These are phyloP conservation scores for Corylus americana DNA, from an alignment of 306 rosid genomes.

Conservation along the genomic window DNA sequence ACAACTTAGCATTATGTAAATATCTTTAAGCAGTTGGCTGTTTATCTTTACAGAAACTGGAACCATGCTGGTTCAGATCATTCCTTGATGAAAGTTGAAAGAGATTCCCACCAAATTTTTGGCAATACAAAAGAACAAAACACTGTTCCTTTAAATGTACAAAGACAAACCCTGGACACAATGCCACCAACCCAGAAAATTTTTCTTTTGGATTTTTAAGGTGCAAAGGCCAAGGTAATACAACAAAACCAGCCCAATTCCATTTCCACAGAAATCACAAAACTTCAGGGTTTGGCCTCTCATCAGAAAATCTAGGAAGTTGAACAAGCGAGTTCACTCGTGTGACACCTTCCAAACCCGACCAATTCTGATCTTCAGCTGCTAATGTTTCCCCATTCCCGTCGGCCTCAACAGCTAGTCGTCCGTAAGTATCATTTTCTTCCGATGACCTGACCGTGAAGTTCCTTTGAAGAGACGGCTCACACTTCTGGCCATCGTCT, in stretches of 20 bases:
- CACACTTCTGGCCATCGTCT: slow-evolving; percentile 77
- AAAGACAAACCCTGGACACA: slow-evolving; percentile 3
- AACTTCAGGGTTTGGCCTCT: slow-evolving; percentile 52
- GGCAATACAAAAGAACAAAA: slow-evolving; percentile 24
- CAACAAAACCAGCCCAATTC: slow-evolving; percentile 34
- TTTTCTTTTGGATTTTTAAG: slow-evolving; percentile 36
- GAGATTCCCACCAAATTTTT: slow-evolving; percentile 14
- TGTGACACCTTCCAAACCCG: slow-evolving; percentile 95
- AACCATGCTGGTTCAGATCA: background rate
- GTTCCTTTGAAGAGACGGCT: slow-evolving; percentile 82
- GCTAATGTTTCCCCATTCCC: slow-evolving; percentile 46
- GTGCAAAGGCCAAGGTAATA: slow-evolving; percentile 26
- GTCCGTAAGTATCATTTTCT: slow-evolving; percentile 56
- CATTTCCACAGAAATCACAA: slow-evolving; percentile 33
- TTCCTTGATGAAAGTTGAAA: background rate
- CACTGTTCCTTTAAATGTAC: slow-evolving; percentile 10
- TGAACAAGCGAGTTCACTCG: slow-evolving; percentile 96
- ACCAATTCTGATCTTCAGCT: slow-evolving; percentile 93
- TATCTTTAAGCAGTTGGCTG: background rate
- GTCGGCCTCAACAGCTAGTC: slow-evolving; percentile 41
- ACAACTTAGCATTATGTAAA: background rate
- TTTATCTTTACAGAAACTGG: background rate
- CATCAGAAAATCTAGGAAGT: slow-evolving; percentile 93
- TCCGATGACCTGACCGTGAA: slow-evolving; percentile 80
- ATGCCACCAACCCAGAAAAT: slow-evolving; percentile 32